These are phyloP conservation scores for Exophiala bonariae DNA, from an alignment of 2,329 filamentous ascomycete species.

Conservation along the genomic window DNA sequence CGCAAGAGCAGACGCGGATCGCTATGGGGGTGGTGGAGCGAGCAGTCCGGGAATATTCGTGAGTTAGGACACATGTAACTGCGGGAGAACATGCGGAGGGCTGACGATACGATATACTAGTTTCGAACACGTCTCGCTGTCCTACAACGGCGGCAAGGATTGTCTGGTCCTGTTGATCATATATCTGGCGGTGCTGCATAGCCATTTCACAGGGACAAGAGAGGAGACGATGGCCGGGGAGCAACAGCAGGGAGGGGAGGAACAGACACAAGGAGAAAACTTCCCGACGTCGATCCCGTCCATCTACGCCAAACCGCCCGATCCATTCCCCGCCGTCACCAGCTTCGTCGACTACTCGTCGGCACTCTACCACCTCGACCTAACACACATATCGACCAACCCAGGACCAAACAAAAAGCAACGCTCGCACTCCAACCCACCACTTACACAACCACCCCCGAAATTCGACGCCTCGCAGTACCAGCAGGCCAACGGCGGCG, in stretches of 20 bases:
- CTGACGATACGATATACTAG: conserved; percentile 52
- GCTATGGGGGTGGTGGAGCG: conserved; percentile 73
- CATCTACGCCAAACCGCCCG: conserved; percentile 82
- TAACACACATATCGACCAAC: conserved; percentile 70
- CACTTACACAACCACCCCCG: conserved; percentile 7
- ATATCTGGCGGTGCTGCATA: conserved; percentile 67
- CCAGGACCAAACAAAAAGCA: conserved; percentile 38
- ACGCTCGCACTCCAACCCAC: conserved; percentile 23
- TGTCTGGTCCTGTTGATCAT: conserved; percentile 89
- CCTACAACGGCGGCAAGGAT: conserved; percentile 98
- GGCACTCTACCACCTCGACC: conserved; percentile 69
- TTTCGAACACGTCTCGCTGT: conserved; percentile 76
- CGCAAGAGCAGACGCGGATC: conserved; percentile 73
- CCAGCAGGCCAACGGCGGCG: too few relatives aligned
- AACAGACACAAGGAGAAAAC: conserved; percentile 1
- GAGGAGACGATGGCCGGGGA: conserved; percentile 7
- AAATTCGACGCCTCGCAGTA: not conserved
- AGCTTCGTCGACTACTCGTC: conserved; percentile 73
- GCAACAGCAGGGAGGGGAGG: not conserved
- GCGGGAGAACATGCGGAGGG: too few relatives aligned
- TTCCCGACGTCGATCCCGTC: conserved; percentile 64
- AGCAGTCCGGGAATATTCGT: conserved; percentile 75
- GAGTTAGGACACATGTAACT: conserved; percentile 32
- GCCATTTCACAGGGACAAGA: conserved; percentile 30
- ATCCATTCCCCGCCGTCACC: conserved; percentile 85